Percentiles rank a stretch among this genome's conserved stretches.
These are phyloP conservation scores for Leccinellum luteum DNA, from an alignment of 768 basidiomycete genomes.

Conservation along the genomic window DNA sequence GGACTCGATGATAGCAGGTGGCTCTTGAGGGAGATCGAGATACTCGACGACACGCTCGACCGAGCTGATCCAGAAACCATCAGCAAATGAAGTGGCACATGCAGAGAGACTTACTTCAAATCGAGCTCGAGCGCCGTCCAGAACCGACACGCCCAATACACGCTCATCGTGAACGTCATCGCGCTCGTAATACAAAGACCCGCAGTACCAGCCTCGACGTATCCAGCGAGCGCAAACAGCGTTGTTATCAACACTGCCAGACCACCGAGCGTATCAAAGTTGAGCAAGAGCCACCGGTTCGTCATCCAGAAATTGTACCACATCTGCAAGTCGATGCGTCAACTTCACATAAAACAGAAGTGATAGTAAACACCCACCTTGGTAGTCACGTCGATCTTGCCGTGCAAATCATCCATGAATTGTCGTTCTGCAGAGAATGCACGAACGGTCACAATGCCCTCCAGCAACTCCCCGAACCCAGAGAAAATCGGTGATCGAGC, in stretches of 20 bases:
- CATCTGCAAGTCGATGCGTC: conserved; percentile 42
- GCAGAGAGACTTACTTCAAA: conserved; percentile 54
- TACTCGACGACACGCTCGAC: conserved; percentile 93
- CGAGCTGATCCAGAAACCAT: conserved; percentile 44
- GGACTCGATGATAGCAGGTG: conserved; percentile 69
- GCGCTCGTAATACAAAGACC: conserved; percentile 76
- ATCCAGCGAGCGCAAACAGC: conserved; percentile 67
- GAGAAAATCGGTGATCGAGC: conserved; percentile 82
- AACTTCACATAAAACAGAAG: neutral
- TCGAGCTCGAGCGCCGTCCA: conserved; percentile 66
- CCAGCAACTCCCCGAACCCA: conserved; percentile 77
- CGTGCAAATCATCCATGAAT: conserved; percentile 74
- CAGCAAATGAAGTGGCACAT: neutral
- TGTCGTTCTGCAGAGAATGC: conserved; percentile 81
- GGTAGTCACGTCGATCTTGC: conserved; percentile 74
- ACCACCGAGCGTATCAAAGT: conserved; percentile 79
- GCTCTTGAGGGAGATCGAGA: conserved; percentile 85
- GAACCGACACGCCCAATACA: conserved; percentile 51
- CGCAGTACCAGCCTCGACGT: conserved; percentile 58
- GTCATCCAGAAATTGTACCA: conserved; percentile 91
- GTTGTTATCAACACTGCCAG: conserved; percentile 72
- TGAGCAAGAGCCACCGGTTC: conserved; percentile 79
- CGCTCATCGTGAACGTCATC: conserved; percentile 53
- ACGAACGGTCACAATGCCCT: conserved; percentile 90
- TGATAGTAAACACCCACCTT: conserved; percentile 43